A percentile compares a stretch with the other conserved stretches of the same genome.
Conservation (phyloP, 139 green algal species). For the Coelastrella sp. region DNA sequence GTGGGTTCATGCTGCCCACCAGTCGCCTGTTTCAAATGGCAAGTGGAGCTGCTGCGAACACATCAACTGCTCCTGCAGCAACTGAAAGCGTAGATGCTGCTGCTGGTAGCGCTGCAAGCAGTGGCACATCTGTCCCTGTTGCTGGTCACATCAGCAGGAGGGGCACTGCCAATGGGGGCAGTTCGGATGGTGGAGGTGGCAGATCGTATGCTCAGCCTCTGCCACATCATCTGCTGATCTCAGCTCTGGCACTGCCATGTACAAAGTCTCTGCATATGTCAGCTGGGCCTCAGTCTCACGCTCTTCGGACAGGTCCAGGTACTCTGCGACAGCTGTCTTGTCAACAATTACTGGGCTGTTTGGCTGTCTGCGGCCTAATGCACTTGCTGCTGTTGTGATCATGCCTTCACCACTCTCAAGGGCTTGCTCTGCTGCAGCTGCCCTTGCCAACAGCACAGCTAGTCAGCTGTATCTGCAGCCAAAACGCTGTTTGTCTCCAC, state of each 20-base stretch:
- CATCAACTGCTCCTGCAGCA: too few species aligned
- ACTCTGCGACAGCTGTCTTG: neutral
- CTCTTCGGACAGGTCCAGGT: neutral
- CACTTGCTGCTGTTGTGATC: neutral
- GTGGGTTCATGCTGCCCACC: too few species aligned
- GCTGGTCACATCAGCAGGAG: conserved; percentile 19
- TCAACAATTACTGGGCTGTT: neutral
- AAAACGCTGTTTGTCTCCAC: neutral
- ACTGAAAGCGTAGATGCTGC: too few species aligned
- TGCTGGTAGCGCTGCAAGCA: too few species aligned
- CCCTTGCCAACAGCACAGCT: neutral
- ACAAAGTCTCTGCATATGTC: neutral
- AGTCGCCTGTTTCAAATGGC: too few species aligned
- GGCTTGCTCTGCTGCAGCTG: neutral
- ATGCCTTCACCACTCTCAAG: neutral
- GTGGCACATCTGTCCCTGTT: too few species aligned
- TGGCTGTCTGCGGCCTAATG: neutral
- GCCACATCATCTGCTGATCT: too few species aligned
- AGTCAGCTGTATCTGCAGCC: neutral
- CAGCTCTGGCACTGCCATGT: neutral
- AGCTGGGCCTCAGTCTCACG: neutral
- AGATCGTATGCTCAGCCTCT: too few species aligned
- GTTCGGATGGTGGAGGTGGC: too few species aligned
- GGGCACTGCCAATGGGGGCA: neutral
- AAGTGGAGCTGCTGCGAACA: too few species aligned